phyloP scores from a whole-genome alignment of 2,329 filamentous ascomycete genomes.

The Dendryphion nanum region DNA sequence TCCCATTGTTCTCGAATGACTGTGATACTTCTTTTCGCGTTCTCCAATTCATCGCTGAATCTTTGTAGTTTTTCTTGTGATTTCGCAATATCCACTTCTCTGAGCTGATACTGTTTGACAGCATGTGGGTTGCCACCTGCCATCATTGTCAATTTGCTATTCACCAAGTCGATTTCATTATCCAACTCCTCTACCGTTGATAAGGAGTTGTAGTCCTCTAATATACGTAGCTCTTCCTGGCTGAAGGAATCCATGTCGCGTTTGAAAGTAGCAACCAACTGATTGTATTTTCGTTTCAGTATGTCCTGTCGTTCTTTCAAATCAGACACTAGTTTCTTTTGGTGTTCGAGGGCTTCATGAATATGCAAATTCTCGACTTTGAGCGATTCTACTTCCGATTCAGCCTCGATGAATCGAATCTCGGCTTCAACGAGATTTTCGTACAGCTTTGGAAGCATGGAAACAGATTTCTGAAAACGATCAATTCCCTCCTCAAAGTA shows the following conservation, averaged over 20 bases:
- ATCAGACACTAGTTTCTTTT: slow-evolving; percentile 13
- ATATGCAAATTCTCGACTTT: slow-evolving; percentile 56
- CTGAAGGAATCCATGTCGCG: slow-evolving; percentile 16
- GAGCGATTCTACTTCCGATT: slow-evolving; percentile 75
- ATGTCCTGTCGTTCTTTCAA: slow-evolving; percentile 13
- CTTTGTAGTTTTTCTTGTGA: slow-evolving; percentile 60
- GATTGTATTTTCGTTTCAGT: slow-evolving; percentile 12
- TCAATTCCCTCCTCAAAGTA: slow-evolving; percentile 2
- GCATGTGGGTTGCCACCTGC: slow-evolving; percentile 74
- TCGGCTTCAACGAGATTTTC: slow-evolving; percentile 67
- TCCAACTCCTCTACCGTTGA: slow-evolving; percentile 59
- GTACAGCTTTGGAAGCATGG: slow-evolving; percentile 61
- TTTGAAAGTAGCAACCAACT: slow-evolving; percentile 9
- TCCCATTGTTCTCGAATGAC: slow-evolving; percentile 76
- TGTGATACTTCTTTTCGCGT: slow-evolving; percentile 58
- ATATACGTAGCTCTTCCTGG: slow-evolving; percentile 22
- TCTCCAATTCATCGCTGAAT: slow-evolving; percentile 55
- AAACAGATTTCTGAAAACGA: slow-evolving; percentile 54
- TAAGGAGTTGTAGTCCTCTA: slow-evolving; percentile 17
- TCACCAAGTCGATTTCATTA: slow-evolving; percentile 70
- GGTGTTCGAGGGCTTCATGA: slow-evolving; percentile 32
- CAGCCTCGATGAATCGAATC: slow-evolving; percentile 72
- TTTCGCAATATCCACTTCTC: slow-evolving; percentile 61
- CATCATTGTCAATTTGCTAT: slow-evolving; percentile 74
- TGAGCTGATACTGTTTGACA: slow-evolving; percentile 64